Evolutionary conservation across 163 green algal genomes (phyloP).

Genomic region (Chloromonas sp.): DNA sequence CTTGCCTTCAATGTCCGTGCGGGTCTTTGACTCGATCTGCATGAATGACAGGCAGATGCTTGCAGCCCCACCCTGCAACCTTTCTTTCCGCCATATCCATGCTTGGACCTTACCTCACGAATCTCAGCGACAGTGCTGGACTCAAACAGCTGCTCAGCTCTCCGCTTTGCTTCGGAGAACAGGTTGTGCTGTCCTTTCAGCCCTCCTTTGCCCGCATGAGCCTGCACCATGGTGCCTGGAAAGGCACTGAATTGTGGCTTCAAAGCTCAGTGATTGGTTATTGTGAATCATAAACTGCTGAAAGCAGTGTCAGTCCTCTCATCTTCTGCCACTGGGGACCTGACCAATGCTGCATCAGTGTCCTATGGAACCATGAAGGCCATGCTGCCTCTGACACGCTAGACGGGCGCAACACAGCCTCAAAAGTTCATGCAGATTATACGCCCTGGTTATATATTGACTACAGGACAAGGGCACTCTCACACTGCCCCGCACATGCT

Average conservation of each 20-base stretch:
- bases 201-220: neutral
- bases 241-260: neutral
- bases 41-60: neutral
- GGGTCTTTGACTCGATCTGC: slow-evolving; percentile 77
- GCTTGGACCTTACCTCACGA: slow-evolving; percentile 40
- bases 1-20: slow-evolving; percentile 89
- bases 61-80: neutral
- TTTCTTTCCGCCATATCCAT: neutral
- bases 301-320: neutral
- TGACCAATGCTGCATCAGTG: too few relatives aligned
- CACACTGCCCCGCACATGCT: too few relatives aligned
- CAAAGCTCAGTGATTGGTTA: neutral
- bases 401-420: too few relatives aligned
- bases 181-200: neutral
- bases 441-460: too few relatives aligned
- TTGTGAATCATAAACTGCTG: neutral
- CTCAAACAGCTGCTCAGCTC: slow-evolving; percentile 79
- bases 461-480: too few relatives aligned
- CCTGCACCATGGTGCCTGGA: neutral
- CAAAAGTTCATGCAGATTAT: too few relatives aligned
- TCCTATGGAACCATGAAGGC: too few relatives aligned
- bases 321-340: neutral
- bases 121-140: slow-evolving; percentile 77
- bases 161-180: slow-evolving; percentile 24
- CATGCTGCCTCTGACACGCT: too few relatives aligned